phyloP scores from a whole-genome alignment of 2,329 filamentous ascomycete genomes.

The Thielaviopsis punctulata region DNA sequence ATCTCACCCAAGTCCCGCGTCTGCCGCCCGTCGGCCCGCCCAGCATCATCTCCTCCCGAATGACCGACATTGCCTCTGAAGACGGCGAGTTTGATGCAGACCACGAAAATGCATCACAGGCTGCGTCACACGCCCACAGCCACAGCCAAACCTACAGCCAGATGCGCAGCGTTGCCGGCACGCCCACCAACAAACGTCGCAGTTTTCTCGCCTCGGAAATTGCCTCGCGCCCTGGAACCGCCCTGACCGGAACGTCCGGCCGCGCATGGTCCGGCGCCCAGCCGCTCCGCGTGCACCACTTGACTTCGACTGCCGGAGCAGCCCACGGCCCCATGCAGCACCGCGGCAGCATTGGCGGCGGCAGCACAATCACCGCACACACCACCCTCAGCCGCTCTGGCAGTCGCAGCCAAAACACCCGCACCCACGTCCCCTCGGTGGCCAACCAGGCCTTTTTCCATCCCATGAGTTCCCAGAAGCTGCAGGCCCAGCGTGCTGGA shows the following conservation, averaged over 20 bases:
- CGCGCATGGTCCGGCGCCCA: slow-evolving; percentile 37
- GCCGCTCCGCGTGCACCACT: slow-evolving; percentile 34
- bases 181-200: slow-evolving; percentile 20
- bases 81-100: slow-evolving; percentile 28
- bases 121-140: slow-evolving; percentile 17
- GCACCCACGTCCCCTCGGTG: slow-evolving; percentile 76
- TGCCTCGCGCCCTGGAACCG: slow-evolving; percentile 36
- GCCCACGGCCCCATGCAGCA: slow-evolving; percentile 10
- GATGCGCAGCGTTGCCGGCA: slow-evolving; percentile 12
- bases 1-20: slow-evolving; percentile 22
- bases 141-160: not conserved
- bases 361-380: slow-evolving; percentile 3
- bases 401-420: slow-evolving; percentile 27
- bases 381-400: slow-evolving; percentile 6
- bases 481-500: slow-evolving; percentile 64
- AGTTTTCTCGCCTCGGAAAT: slow-evolving; percentile 25
- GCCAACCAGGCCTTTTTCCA: slow-evolving; percentile 85
- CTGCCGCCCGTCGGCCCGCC: slow-evolving; percentile 32
- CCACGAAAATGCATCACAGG: slow-evolving; percentile 3
- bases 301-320: slow-evolving; percentile 34
- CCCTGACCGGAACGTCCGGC: slow-evolving; percentile 32
- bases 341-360: slow-evolving; percentile 9
- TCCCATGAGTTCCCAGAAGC: slow-evolving; percentile 88
- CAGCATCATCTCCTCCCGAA: slow-evolving; percentile 54
- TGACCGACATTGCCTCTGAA: slow-evolving; percentile 47